Base-by-base conservation (phyloP, 257 asterid species). In the Nyctanthes arbortristis region DNA sequence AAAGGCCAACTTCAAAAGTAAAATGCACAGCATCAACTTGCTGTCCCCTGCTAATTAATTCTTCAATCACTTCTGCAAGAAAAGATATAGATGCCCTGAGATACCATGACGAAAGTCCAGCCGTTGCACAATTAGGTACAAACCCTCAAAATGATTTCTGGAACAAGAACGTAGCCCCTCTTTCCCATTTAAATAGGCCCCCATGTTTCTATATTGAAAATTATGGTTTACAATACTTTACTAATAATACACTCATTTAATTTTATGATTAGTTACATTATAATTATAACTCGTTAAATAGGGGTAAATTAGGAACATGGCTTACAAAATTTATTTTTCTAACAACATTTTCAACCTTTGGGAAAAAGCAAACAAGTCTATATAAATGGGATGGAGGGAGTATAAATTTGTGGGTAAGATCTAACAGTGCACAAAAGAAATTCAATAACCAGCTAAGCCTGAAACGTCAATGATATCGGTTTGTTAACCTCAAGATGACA, bases 21-120 rank as follows among this genome's bases (percentile, higher is more conserved):
- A 94, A 94, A 81, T 94, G 99, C 63, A 94, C 98, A 31, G 99
- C 99, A 83, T 94, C 99, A 66, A 94, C 98, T 73, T 89, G 99
- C 78, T 94, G 99, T 73, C 99, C 99, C 80, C 84, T 86, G 84
- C 98, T 89, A 61, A 94, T 85, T 49, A 94, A 70, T 67, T 94
- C 99, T 78, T 89, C 96, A 40, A 94, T 94, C 92, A 94, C 85
- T 70, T 92, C 99, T 94, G 93, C 84, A 47, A 18, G 65, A 27
- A 39, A 25, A 60, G 65, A 71, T 18, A 63, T 59, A n/a, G 40
- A 63, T 67, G 73, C 76, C 73, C 71, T 77, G 81, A 81, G 82
- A 71, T 69, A 78, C 82, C 66, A 72, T 11, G 29, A 68, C 47
- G 73, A 47, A 55, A 70, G 35, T 32, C 63, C 65, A 32, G 69